These are phyloP conservation scores for Platismatia glauca DNA, from an alignment of 495 filamentous ascomycete genomes.

Conservation along the genomic window DNA sequence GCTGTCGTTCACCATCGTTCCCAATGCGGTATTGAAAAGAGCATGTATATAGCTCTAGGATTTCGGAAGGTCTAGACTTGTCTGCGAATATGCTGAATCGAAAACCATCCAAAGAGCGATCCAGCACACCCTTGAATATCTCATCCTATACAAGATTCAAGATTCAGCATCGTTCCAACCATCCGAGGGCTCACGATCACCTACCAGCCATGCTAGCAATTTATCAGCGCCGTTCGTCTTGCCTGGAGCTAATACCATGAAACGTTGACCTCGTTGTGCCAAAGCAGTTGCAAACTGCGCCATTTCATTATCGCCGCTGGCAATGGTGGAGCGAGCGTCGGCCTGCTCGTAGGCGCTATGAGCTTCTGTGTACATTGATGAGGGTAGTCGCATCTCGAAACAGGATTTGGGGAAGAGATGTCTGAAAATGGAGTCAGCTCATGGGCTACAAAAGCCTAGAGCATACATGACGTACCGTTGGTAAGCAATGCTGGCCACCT, in stretches of 20 bases:
- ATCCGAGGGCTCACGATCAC: neutral
- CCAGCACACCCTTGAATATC: slow-evolving; percentile 38
- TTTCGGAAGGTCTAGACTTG: slow-evolving; percentile 29
- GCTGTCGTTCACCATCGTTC: slow-evolving; percentile 17
- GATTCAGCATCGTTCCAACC: slow-evolving; percentile 12
- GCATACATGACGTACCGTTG: neutral
- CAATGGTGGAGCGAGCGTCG: neutral
- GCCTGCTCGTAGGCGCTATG: neutral
- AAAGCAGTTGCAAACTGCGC: slow-evolving; percentile 1
- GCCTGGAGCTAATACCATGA: slow-evolving; percentile 31
- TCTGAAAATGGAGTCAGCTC: slow-evolving; percentile 22
- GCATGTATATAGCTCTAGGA: slow-evolving; percentile 45
- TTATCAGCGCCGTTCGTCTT: slow-evolving; percentile 33
- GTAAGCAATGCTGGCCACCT: slow-evolving; percentile 2
- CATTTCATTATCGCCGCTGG: neutral
- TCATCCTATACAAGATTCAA: slow-evolving; percentile 35
- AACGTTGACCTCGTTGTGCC: slow-evolving; percentile 24
- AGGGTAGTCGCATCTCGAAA: neutral
- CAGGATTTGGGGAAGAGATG: slow-evolving; percentile 27
- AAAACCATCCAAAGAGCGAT: slow-evolving; percentile 34
- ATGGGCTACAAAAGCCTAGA: slow-evolving; percentile 17
- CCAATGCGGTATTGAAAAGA: slow-evolving; percentile 37
- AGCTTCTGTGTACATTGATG: neutral
- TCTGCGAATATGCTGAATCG: slow-evolving; percentile 40
- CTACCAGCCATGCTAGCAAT: slow-evolving; percentile 38